Evolutionary conservation across 208 protist genomes (phyloP).

Genomic region (Zelonia costaricensis): DNA sequence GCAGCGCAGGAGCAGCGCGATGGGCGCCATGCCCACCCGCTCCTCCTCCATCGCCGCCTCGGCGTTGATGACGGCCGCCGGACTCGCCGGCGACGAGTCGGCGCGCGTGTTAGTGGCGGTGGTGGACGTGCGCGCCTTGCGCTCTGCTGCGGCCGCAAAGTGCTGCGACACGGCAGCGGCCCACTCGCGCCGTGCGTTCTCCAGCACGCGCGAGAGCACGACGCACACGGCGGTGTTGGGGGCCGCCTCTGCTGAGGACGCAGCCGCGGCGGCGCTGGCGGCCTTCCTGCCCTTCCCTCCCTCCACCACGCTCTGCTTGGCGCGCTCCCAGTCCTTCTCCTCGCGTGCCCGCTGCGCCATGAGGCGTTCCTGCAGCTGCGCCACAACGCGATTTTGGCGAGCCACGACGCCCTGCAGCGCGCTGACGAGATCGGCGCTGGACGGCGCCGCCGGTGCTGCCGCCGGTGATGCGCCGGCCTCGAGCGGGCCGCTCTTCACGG

Average conservation of each 20-base stretch:
- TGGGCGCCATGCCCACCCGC: slow-evolving; percentile 41
- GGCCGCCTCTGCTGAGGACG: neutral
- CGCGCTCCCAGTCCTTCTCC: slow-evolving; percentile 21
- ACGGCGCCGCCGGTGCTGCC: neutral
- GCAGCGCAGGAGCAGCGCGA: slow-evolving; percentile 55
- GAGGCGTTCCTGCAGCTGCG: slow-evolving; percentile 30
- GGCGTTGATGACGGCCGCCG: slow-evolving; percentile 4
- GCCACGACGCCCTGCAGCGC: slow-evolving; percentile 43
- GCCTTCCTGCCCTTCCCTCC: neutral
- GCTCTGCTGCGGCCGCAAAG: slow-evolving; percentile 27
- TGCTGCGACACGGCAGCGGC: slow-evolving; percentile 37
- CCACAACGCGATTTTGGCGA: slow-evolving; percentile 38
- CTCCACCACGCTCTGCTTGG: neutral
- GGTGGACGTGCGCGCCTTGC: slow-evolving; percentile 4
- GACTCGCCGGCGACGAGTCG: neutral
- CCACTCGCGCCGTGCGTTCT: slow-evolving; percentile 47
- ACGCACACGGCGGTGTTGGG: slow-evolving; percentile 46
- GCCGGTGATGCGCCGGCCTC: neutral
- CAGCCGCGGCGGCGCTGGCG: neutral
- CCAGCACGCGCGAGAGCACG: slow-evolving; percentile 49
- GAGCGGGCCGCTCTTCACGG: neutral
- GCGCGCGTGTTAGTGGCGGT: too few species aligned
- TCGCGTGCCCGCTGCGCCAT: slow-evolving; percentile 23
- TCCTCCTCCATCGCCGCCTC: slow-evolving; percentile 19
- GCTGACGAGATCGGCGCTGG: slow-evolving; percentile 20